phyloP scores from a whole-genome alignment of 2,329 filamentous ascomycete species.

The Aspergillus oerlinghausenensis region DNA sequence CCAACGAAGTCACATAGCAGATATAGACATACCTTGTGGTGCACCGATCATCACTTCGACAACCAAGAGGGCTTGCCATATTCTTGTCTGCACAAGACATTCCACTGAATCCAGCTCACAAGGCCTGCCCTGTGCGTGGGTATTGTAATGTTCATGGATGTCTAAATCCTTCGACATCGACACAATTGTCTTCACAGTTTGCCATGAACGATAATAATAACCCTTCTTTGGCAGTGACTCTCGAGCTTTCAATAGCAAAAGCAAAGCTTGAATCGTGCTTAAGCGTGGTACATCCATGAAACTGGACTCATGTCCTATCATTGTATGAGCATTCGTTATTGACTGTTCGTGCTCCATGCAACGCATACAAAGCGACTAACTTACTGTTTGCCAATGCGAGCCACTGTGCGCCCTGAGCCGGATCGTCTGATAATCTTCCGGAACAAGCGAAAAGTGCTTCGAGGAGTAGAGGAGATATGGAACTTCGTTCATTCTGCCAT shows the following conservation, averaged over 20 bases:
- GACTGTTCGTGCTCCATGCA: constrained; percentile 9
- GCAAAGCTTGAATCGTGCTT: constrained; percentile 84
- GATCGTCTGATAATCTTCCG: constrained; percentile 75
- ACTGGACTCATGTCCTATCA: constrained; percentile 75
- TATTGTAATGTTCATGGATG: constrained; percentile 77
- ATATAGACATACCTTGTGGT: constrained; percentile 66
- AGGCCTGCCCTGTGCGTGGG: constrained; percentile 65
- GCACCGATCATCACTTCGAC: constrained; percentile 91
- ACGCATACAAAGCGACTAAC: constrained; percentile 18
- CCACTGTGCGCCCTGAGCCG: constrained; percentile 85
- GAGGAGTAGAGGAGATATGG: constrained; percentile 81
- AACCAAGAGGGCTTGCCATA: constrained; percentile 85
- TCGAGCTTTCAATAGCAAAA: constrained; percentile 83
- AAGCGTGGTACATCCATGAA: constrained; percentile 89
- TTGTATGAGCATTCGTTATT: constrained; percentile 20
- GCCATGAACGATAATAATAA: constrained; percentile 97
- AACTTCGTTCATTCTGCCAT: constrained; percentile 77
- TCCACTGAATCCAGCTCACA: constrained; percentile 69
- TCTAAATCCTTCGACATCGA: constrained; percentile 91
- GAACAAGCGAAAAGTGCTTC: constrained; percentile 91
- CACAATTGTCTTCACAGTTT: constrained; percentile 85
- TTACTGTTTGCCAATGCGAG: constrained; percentile 80
- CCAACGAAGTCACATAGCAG: background rate
- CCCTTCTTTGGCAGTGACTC: constrained; percentile 89
- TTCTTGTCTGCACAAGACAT: constrained; percentile 75